Evolutionary conservation across 2,329 filamentous ascomycete species (phyloP), one percentile per base, ranked within the genome.

Genomic region (Aspergillaceae sp.): DNA sequence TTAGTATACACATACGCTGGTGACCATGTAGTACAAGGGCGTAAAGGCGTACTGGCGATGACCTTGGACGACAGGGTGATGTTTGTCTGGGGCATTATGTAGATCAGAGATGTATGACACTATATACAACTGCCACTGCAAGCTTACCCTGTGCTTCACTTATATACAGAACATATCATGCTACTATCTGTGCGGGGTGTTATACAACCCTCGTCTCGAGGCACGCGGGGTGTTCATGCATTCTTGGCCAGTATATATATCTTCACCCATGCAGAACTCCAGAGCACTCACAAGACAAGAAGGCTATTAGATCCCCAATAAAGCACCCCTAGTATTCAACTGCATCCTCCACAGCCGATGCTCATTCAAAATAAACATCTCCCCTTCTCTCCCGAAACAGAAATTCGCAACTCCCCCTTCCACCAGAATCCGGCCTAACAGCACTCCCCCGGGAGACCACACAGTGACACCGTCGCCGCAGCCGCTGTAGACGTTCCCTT

Each of bases 361-460:
- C 47, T 73, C 71, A 7, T 73, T 69, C 48, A 75, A 68, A 7
- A 76, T 57, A 34, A 75, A 57, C 7, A 61, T 52, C 26, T 54
- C 49, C 1, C 56, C 56, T 5, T 61, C 7, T 64, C 64, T 47
- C 58, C 62, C 71, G 51, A 76, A 76, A 50, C 71, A 68, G 57
- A 76, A 76, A 51, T 76, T 77, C 8, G 72, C 70, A 3, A 60
- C 62, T 0, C 61, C 66, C 9, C 67, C 67, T 0, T 72, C 72
- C 0, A 77, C 61, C 53, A 74, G 74, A 36, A 84, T 76, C 63
- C 80, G 82, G 2, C 73, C 66, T 50, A 84, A 69, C 28, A 76
- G 51, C 3, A 54, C 65, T 1, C 75, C 76, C 2, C 66, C 65
- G 0, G 67, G 56, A 49, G 65, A 69, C 74, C 75, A 80, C 4